Evolutionary conservation across 2,329 filamentous ascomycete genomes (phyloP), one percentile per base, ranked within the genome.

Genomic region (Fusarium solani-melongenae): DNA sequence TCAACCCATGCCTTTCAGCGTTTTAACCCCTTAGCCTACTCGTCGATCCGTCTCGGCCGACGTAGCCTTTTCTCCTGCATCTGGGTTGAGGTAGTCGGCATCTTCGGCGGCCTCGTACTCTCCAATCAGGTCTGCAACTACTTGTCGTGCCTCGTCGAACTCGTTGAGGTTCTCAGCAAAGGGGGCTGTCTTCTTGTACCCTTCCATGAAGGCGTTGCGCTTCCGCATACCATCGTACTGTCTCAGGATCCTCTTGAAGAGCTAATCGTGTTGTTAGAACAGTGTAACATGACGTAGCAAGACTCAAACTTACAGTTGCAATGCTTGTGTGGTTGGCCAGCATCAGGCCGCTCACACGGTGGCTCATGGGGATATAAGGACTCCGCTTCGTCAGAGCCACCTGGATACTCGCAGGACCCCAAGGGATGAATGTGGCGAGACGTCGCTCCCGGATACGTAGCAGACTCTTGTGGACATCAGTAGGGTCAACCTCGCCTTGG

Each of bases 301-400:
- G 31, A 31, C 29, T 51, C 6, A 31, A 33, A 83, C 89, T 78
- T 86, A 92, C 91, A 27, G 96, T 98, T 55, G 96, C 94, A 76
- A 99, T 97, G 73, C 95, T 97, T 0, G 96, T 99, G 82, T 99
- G 96, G 81, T 99, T 99, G 14, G 96, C 96, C 68, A 99, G 87
- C 96, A 99, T 99, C 67, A 99, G 89, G 3, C 96, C 96, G 74
- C 94, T 98, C 62, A 99, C 96, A 57, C 96, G 92, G 81, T 98
- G 95, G 75, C 94, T 94, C 86, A 97, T 97, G 64, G 94, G 93
- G 46, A 98, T 93, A 80, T 99, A 98, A 1, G 97, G 97, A 46
- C 95, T 98, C 80, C 97, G 94, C 86, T 98, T 98, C 3, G 96
- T 98, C 71, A 99, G 85, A 4, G 96, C 97, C 14, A 99, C 96